Evolutionary conservation across 306 rosid genomes (phyloP).

Genomic region (Quercus wislizeni): DNA sequence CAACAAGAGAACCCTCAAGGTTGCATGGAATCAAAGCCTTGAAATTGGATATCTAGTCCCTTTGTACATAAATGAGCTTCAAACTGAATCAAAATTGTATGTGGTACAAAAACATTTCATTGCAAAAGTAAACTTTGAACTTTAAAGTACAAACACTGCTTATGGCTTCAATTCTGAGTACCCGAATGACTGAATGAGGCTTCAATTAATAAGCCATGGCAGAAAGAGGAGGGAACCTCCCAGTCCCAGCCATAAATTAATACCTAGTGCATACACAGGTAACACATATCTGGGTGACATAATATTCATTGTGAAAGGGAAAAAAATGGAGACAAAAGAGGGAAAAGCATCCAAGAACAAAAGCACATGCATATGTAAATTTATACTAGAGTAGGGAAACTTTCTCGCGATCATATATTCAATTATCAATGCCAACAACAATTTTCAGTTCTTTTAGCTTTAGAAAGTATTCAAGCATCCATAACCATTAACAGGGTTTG

Average conservation of each 20-base stretch:
- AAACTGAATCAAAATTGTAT: neutral
- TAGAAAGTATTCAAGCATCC: neutral
- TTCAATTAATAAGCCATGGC: neutral
- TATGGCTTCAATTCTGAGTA: neutral
- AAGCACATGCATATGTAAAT: neutral
- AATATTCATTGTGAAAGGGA: neutral
- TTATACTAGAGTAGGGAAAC: neutral
- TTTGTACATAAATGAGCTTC: neutral
- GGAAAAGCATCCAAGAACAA: neutral
- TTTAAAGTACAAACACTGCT: no score
- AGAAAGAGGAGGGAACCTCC: no score
- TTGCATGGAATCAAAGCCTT: slow-evolving; percentile 13
- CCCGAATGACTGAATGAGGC: neutral
- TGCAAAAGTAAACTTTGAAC: neutral
- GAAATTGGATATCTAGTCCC: neutral
- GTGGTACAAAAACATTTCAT: neutral
- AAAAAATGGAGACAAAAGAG: neutral
- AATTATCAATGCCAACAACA: neutral
- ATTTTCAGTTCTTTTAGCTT: neutral
- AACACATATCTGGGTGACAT: neutral
- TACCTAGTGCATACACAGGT: neutral
- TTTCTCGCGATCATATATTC: neutral
- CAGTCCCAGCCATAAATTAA: no score
- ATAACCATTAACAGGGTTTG: no score
- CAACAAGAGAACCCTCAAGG: neutral